Evolutionary conservation across 78 protist genomes (phyloP).

Genomic region (Planoprotostelium fungivorum): DNA sequence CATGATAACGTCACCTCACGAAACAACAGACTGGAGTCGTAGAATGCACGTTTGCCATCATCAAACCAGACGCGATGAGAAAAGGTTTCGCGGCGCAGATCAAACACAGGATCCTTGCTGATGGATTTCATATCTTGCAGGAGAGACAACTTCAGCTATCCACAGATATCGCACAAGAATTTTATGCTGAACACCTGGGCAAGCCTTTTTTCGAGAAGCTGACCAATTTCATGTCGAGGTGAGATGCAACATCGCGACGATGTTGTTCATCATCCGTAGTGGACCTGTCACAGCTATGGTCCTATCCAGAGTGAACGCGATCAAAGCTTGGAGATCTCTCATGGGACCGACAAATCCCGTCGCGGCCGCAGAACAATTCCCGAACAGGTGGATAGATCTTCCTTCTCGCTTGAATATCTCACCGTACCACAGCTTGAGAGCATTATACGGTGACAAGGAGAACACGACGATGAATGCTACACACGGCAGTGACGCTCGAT

Average conservation of each 20-base stretch:
- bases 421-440: not conserved
- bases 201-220: not conserved
- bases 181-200: not conserved
- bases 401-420: not conserved
- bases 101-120: not conserved
- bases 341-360: not conserved
- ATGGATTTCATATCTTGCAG: not conserved
- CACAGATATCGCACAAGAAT: not conserved
- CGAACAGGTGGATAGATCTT: not conserved
- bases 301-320: not conserved
- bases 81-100: not conserved
- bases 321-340: not conserved
- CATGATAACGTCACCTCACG: no score
- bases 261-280: not conserved
- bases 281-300: not conserved
- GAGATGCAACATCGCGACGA: not conserved
- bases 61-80: not conserved
- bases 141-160: not conserved
- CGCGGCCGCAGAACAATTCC: not conserved
- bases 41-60: not conserved
- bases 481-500: not conserved
- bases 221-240: not conserved
- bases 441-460: not conserved
- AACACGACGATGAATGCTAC: not conserved
- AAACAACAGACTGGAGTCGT: not conserved